Base-by-base conservation (phyloP, 768 basidiomycete species). In the Auricularia sp. region DNA sequence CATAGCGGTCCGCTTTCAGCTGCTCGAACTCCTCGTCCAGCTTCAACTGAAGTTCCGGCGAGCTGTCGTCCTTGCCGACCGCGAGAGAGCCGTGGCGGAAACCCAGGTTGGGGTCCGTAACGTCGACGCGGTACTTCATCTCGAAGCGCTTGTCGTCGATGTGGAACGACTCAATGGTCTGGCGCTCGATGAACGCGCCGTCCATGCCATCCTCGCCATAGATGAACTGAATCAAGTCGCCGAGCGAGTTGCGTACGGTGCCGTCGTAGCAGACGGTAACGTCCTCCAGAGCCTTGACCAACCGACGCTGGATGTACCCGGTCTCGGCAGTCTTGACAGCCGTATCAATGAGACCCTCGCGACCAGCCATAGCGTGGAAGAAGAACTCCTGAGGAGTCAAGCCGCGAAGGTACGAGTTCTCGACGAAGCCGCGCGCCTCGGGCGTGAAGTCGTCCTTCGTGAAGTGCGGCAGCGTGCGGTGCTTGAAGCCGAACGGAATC, bases 151-250 rank as follows among this genome's bases (percentile, higher is more conserved):
- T 80, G 75, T 97, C 76, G 69, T 83, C 90, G 66, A 97, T 79
- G 29, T 84, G 87, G 68, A 93, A 94, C 0, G 92, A 93, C 69
- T 96, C 93, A 63, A 98, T 88, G 63, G 83, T 88, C 77, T 99
- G 97, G 68, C 89, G 90, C 78, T 99, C 97, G 73, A 99, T 97
- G 75, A 88, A 95, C 0, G 94, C 93, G 66, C 92, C 97, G 72
- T 99, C 97, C 91, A 98, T 98, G 54, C 97, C 97, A 71, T 99
- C 97, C 73, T 99, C 97, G 36, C 97, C 97, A 68, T 99, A 99
- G 29, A 93, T 82, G 75, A 98, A 98, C 73, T 98, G 95, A 34
- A 99, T 83, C 44, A 99, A 85, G 75, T 98, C 95, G 14, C 96
- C 96, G 2, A 96, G 82, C 2, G 97, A 98, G 73, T 99, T 99